Percentiles rank a stretch among this genome's conserved stretches.
These are phyloP conservation scores for Tuber magnatum DNA, from an alignment of 495 filamentous ascomycete genomes.

Conservation along the genomic window DNA sequence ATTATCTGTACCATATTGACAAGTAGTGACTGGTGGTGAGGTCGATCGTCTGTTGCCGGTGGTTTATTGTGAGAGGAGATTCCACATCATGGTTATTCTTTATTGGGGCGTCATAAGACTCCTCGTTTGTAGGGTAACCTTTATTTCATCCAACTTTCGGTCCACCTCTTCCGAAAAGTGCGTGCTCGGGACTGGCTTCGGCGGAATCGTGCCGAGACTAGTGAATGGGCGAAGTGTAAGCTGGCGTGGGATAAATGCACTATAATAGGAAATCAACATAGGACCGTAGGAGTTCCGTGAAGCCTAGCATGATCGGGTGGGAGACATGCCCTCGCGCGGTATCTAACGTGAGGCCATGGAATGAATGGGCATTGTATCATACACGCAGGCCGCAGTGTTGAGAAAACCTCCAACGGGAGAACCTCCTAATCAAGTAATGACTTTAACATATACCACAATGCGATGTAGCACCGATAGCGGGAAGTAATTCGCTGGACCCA, in stretches of 20 bases:
- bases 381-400: too few species aligned
- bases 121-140: neutral
- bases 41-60: neutral
- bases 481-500: too few species aligned
- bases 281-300: neutral
- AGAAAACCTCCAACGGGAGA: too few species aligned
- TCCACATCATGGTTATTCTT: neutral
- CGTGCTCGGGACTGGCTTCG: neutral
- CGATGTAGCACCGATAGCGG: too few species aligned
- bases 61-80: neutral
- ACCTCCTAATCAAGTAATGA: neutral
- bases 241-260: neutral
- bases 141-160: neutral
- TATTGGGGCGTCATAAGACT: neutral
- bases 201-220: neutral
- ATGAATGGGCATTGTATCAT: too few species aligned
- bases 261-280: neutral
- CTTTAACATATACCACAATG: neutral
- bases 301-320: neutral
- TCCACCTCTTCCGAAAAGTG: neutral
- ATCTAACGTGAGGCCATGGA: neutral
- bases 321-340: neutral
- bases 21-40: neutral
- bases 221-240: neutral
- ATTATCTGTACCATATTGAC: slow-evolving; percentile 54